Conservation (phyloP, 176 grass and related monocot species). For the Juncus inflexus region DNA sequence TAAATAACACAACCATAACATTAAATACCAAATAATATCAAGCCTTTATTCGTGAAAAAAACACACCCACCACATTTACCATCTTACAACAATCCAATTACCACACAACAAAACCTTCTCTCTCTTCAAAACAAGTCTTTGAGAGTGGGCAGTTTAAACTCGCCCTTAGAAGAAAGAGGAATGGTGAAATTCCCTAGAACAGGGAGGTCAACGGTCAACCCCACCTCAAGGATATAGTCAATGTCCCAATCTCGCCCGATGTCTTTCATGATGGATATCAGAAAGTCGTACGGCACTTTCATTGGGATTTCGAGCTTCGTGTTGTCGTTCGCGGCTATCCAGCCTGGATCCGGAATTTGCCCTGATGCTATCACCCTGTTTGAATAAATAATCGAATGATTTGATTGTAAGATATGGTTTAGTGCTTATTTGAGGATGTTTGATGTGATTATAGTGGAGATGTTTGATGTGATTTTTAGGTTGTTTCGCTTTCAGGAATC, state of each 20-base stretch:
- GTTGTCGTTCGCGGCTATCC: conserved; percentile 47
- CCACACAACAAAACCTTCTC: no score
- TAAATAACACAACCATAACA: no score
- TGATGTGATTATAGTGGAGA: no score
- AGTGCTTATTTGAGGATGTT: neutral
- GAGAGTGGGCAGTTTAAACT: conserved; percentile 81
- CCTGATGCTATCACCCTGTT: conserved; percentile 49
- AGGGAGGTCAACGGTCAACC: conserved; percentile 63
- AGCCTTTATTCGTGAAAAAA: neutral
- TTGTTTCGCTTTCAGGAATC: no score
- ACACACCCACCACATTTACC: neutral
- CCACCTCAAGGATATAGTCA: conserved; percentile 57
- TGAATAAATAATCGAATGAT: neutral
- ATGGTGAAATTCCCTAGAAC: conserved; percentile 76
- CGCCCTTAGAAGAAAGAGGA: conserved; percentile 52
- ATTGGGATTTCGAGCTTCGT: conserved; percentile 75
- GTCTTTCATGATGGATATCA: conserved; percentile 53
- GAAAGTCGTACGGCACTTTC: conserved; percentile 73
- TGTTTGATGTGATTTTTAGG: no score
- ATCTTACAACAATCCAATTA: neutral
- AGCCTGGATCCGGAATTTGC: conserved; percentile 66
- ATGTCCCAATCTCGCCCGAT: conserved; percentile 75
- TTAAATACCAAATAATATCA: neutral
- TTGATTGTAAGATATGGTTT: neutral
- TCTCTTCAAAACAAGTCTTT: conserved; percentile 46